Evolutionary conservation across 352 stramenopile species (phyloP).

Genomic region (Aphanomyces invadans): DNA sequence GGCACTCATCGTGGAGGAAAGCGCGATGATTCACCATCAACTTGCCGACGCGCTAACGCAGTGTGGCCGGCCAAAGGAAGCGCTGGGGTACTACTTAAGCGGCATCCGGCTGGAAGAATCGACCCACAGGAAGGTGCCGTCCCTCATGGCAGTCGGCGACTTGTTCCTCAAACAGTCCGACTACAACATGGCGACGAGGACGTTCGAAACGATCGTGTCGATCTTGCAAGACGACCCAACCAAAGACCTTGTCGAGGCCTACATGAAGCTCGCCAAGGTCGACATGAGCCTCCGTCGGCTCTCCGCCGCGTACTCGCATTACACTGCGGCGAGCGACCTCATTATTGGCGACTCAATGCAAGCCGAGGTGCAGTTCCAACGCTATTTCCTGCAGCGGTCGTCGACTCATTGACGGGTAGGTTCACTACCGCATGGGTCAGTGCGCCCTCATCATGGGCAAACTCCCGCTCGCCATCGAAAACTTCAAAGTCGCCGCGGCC

Average conservation of each 20-base stretch:
- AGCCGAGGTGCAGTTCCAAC: not conserved
- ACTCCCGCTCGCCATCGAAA: not conserved
- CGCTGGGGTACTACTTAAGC: slow-evolving; percentile 7
- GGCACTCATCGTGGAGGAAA: slow-evolving; percentile 17
- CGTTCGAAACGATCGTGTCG: slow-evolving; percentile 9
- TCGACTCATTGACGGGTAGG: too few species aligned
- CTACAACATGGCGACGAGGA: slow-evolving; percentile 8
- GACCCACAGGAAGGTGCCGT: slow-evolving; percentile 6
- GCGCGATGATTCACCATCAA: slow-evolving; percentile 12
- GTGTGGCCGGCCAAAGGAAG: slow-evolving; percentile 7
- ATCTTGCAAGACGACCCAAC: slow-evolving; percentile 10
- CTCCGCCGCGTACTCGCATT: not conserved
- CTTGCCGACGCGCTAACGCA: slow-evolving; percentile 12
- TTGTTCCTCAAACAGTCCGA: slow-evolving; percentile 12
- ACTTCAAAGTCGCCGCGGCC: not conserved
- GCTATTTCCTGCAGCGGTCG: too few species aligned
- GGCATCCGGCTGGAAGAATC: slow-evolving; percentile 19
- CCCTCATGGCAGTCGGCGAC: slow-evolving; percentile 17
- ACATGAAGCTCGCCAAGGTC: slow-evolving; percentile 17
- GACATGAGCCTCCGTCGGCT: not conserved
- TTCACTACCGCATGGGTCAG: slow-evolving; percentile 17
- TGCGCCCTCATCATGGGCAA: not conserved
- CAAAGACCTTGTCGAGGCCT: slow-evolving; percentile 2
- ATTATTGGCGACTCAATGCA: slow-evolving; percentile 6
- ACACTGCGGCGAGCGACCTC: slow-evolving; percentile 9